These are phyloP conservation scores for Pinus tabuliformis DNA, from an alignment of 75 land plant species.

Conservation along the genomic window DNA sequence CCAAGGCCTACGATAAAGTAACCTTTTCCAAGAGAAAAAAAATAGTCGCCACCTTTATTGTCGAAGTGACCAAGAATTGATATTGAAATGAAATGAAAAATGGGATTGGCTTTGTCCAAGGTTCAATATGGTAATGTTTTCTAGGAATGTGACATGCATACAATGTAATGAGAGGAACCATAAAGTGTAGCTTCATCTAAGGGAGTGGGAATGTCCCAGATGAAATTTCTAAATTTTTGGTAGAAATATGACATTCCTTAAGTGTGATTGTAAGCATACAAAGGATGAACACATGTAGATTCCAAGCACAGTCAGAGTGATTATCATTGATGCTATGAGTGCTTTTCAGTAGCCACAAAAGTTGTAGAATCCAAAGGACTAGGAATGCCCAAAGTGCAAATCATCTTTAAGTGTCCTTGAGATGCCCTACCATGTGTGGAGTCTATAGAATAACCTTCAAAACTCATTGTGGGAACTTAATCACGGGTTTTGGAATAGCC, in stretches of 20 bases:
- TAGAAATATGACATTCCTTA: slow-evolving; percentile 26
- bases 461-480: too few species aligned
- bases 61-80: background rate
- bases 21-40: slow-evolving; percentile 5
- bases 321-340: too few species aligned
- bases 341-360: background rate
- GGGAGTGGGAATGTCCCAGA: slow-evolving; percentile 90
- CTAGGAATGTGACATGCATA: slow-evolving; percentile 56
- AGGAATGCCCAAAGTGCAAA: slow-evolving; percentile 37
- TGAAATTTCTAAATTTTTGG: slow-evolving; percentile 33
- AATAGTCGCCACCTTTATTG: background rate
- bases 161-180: slow-evolving; percentile 55
- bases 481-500: too few species aligned
- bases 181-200: slow-evolving; percentile 36
- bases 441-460: too few species aligned
- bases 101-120: slow-evolving; percentile 88
- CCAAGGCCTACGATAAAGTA: slow-evolving; percentile 25
- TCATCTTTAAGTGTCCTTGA: too few species aligned
- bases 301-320: background rate
- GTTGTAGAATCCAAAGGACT: slow-evolving; percentile 28
- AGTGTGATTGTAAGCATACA: slow-evolving; percentile 27
- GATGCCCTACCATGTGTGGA: too few species aligned
- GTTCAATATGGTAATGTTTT: slow-evolving; percentile 72
- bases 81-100: slow-evolving; percentile 39
- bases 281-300: background rate